These are phyloP conservation scores for Gigaspora rosea DNA, from an alignment of 192 early-diverging fungal genomes.

Conservation along the genomic window DNA sequence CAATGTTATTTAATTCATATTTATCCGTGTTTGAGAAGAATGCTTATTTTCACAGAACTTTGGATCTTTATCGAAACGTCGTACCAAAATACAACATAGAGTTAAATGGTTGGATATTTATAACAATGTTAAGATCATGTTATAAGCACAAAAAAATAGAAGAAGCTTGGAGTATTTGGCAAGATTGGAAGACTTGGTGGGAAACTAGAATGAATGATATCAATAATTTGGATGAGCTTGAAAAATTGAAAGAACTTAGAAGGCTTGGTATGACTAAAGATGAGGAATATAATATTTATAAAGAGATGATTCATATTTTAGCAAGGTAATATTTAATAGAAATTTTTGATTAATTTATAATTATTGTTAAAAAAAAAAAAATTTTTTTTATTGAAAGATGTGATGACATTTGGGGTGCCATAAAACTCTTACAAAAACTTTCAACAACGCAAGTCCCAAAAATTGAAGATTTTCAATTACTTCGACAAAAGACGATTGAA, in stretches of 20 bases:
- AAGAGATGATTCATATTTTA: slow-evolving; percentile 67
- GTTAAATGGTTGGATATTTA: slow-evolving; percentile 65
- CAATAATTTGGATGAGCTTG: slow-evolving; percentile 1
- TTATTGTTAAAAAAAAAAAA: neutral
- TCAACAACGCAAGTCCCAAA: slow-evolving; percentile 40
- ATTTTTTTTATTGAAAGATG: slow-evolving; percentile 35
- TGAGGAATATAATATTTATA: slow-evolving; percentile 56
- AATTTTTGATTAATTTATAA: neutral
- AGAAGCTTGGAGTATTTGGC: slow-evolving; percentile 68
- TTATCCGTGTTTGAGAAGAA: slow-evolving; percentile 59
- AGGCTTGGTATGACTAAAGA: slow-evolving; percentile 43
- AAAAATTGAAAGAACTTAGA: slow-evolving; percentile 5
- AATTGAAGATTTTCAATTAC: slow-evolving; percentile 48
- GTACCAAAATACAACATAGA: slow-evolving; percentile 52
- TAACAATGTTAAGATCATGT: slow-evolving; percentile 58
- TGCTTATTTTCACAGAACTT: slow-evolving; percentile 46
- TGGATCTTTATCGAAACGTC: slow-evolving; percentile 50
- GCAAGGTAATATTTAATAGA: slow-evolving; percentile 45
- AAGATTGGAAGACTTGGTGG: slow-evolving; percentile 66
- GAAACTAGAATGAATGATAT: slow-evolving; percentile 39
- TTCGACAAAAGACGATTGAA: slow-evolving; percentile 54
- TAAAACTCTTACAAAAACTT: slow-evolving; percentile 55
- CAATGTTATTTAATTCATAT: slow-evolving; percentile 62
- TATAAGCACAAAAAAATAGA: slow-evolving; percentile 59
- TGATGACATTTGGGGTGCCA: slow-evolving; percentile 49